Conservation (phyloP, 140 eudicot species). For the Stevia rebaudiana region DNA sequence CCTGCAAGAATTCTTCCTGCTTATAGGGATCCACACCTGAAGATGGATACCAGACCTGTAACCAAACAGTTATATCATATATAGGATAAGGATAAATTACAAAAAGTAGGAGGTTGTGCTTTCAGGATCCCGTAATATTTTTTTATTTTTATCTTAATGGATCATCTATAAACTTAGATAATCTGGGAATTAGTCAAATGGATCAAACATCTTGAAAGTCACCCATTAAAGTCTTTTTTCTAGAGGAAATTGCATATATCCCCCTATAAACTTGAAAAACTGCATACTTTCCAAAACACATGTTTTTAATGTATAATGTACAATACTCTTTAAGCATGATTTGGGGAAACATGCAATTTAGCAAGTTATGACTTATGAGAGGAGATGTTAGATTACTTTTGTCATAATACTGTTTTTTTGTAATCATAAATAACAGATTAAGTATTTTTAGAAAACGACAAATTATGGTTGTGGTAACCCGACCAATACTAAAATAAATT, state of each 20-base stretch:
- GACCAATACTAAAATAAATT: background rate
- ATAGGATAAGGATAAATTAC: slow-evolving; percentile 1
- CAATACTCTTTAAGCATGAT: no score
- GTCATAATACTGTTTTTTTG: background rate
- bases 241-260: no score
- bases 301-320: no score
- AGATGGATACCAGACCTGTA: slow-evolving; percentile 99
- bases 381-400: slow-evolving; percentile 7
- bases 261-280: no score
- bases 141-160: no score
- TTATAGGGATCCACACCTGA: slow-evolving; percentile 78
- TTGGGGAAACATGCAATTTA: no score
- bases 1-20: slow-evolving; percentile 99
- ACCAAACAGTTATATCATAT: slow-evolving; percentile 43
- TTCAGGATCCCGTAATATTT: background rate
- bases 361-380: no score
- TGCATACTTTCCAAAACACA: no score
- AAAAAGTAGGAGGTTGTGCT: background rate
- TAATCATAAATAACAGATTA: background rate
- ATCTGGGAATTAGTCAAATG: background rate
- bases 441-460: background rate
- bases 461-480: background rate
- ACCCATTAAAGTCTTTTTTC: background rate
- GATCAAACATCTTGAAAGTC: slow-evolving; percentile 1
- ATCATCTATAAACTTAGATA: background rate